Base-by-base conservation (phyloP, 169 alveolate genomes). In the Cryptosporidium ryanae region DNA sequence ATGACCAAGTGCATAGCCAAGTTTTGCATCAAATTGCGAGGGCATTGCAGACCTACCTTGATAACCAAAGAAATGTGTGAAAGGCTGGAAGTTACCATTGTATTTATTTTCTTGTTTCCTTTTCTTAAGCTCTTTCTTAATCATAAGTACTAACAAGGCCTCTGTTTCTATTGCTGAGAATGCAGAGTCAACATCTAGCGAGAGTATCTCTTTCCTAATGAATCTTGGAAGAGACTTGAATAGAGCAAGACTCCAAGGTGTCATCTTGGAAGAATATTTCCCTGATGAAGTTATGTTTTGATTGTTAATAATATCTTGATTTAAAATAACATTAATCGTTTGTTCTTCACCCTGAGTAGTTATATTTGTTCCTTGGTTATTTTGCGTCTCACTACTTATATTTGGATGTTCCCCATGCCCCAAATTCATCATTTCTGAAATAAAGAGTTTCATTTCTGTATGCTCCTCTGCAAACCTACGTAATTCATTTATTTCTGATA, bases 11-110 rank as follows among this genome's bases (percentile, higher is more conserved):
- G 98, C 95, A 82, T 93, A 96, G 7, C 97, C 99, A 64, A 97
- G 93, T 52, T 94, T 93, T 49, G 97, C 94, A 90, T 98, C 99
- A 82, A 98, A 98, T 38, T 93, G 94, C 1, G 99, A 93, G 31
- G 99, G 99, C 93, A 96, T 94, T n/a, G 99, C 96, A 68, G 99
- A 96, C 64, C 99, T 94, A 21, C 99, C 99, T 90, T 98, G 98
- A 94, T 98, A 98, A 15, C 99, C 99, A 90, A 98, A 98, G 93
- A 94, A 98, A 82, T 97, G 99, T 13, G 98, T 94, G 55, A 97
- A 98, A 31, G 99, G 98, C 84, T 96, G 95, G 89, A 97, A 98
- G 82, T 94, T 91, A 18, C 98, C 99, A 25, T 92, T 92, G 89
- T 95, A 96, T 82, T 76, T 91, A 46, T 97, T 97, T 52, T 94